Evolutionary conservation across 2,329 filamentous ascomycete species (phyloP).

Genomic region (Pseudocercospora fijiensis): DNA sequence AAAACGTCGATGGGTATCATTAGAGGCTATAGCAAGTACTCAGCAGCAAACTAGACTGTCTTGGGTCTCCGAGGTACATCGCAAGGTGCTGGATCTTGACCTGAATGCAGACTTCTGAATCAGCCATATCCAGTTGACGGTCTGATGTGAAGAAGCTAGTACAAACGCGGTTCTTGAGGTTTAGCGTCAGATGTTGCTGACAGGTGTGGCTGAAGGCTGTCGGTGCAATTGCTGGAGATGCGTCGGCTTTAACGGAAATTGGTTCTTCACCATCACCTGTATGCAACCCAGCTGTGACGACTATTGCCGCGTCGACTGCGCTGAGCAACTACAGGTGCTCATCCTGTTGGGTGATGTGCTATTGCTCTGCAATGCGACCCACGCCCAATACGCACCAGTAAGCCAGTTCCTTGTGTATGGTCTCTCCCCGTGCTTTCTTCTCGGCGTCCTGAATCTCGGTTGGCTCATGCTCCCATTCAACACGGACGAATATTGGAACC

Average conservation of each 20-base stretch:
- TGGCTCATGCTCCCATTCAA: constrained; percentile 80
- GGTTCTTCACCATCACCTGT: neutral
- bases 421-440: constrained; percentile 56
- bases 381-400: constrained; percentile 95
- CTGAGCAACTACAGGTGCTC: neutral
- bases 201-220: neutral
- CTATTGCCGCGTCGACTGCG: too few relatives aligned
- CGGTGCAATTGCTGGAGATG: neutral
- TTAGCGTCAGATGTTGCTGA: neutral
- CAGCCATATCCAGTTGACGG: neutral
- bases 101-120: neutral
- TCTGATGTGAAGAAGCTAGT: neutral
- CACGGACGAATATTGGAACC: constrained; percentile 88
- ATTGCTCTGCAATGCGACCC: constrained; percentile 63
- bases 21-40: neutral
- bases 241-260: neutral
- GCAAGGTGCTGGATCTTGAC: neutral
- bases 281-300: too few relatives aligned
- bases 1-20: neutral
- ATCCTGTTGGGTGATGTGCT: neutral
- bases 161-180: neutral
- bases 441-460: constrained; percentile 53
- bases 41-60: neutral
- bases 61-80: neutral
- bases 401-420: constrained; percentile 81